phyloP scores from a whole-genome alignment of 257 asterid species.

The Apocynum venetum region DNA sequence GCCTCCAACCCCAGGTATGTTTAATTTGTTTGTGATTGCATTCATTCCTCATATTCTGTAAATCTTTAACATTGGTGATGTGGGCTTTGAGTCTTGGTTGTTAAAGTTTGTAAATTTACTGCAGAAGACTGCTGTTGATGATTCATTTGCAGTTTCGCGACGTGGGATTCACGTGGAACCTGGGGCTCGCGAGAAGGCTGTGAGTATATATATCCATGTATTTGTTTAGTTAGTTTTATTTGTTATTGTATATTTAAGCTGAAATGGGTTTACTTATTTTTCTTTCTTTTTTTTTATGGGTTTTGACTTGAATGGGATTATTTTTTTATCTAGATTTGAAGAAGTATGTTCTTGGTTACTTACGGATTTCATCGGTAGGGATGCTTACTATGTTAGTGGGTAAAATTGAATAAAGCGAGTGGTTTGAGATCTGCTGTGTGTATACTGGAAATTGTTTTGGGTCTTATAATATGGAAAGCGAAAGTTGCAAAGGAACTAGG shows the following conservation, averaged over 20 bases:
- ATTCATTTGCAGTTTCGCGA: conserved; percentile 35
- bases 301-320: neutral
- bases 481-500: neutral
- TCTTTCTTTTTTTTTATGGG: neutral
- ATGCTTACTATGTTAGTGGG: neutral
- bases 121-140: conserved; percentile 35
- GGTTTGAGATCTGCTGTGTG: neutral
- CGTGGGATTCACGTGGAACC: conserved; percentile 78
- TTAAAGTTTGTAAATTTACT: neutral
- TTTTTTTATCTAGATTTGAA: neutral
- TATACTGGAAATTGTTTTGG: neutral
- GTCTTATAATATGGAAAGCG: neutral
- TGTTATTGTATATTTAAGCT: neutral
- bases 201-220: conserved; percentile 29
- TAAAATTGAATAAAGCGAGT: neutral
- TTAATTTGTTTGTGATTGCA: neutral
- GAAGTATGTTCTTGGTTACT: neutral
- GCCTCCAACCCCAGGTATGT: conserved; percentile 45
- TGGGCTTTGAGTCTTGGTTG: conserved; percentile 19
- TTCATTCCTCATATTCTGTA: neutral
- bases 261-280: neutral
- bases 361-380: neutral
- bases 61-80: conserved; percentile 6
- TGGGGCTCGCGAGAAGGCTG: conserved; percentile 91
- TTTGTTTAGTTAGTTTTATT: neutral